phyloP scores from a whole-genome alignment of 2,329 filamentous ascomycete species.

The Colletotrichum musae region DNA sequence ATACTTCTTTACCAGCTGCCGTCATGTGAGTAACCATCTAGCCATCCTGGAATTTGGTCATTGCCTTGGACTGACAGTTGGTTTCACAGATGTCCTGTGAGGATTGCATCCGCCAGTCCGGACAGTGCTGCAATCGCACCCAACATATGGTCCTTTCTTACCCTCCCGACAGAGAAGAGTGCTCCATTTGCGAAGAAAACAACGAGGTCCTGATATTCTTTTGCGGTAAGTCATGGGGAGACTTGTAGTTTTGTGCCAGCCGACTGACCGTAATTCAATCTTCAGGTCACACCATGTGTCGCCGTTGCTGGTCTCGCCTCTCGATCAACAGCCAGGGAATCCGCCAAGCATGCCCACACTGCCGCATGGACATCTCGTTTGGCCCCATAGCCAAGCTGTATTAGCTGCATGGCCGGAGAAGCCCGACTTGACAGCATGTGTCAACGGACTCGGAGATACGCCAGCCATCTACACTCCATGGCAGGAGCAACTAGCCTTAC shows the following conservation, averaged over 20 bases:
- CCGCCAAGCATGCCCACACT: neutral
- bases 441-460: too few species aligned
- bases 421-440: too few species aligned
- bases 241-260: too few species aligned
- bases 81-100: constrained; percentile 9
- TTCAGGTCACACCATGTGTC: constrained; percentile 8
- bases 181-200: constrained; percentile 14
- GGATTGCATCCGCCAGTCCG: neutral
- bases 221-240: neutral
- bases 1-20: constrained; percentile 3
- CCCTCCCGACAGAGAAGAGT: neutral
- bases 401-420: neutral
- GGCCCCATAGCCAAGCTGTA: constrained; percentile 2
- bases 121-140: constrained; percentile 7
- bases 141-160: constrained; percentile 13
- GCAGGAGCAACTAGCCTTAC: too few species aligned
- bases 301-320: neutral
- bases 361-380: neutral
- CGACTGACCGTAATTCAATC: neutral
- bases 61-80: neutral
- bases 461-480: too few species aligned
- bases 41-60: neutral
- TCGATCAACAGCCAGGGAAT: too few species aligned
- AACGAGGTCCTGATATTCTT: constrained; percentile 7
- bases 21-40: constrained; percentile 1